phyloP scores from a whole-genome alignment of 2,329 filamentous ascomycete species.

The Aspergillus sclerotialis region DNA sequence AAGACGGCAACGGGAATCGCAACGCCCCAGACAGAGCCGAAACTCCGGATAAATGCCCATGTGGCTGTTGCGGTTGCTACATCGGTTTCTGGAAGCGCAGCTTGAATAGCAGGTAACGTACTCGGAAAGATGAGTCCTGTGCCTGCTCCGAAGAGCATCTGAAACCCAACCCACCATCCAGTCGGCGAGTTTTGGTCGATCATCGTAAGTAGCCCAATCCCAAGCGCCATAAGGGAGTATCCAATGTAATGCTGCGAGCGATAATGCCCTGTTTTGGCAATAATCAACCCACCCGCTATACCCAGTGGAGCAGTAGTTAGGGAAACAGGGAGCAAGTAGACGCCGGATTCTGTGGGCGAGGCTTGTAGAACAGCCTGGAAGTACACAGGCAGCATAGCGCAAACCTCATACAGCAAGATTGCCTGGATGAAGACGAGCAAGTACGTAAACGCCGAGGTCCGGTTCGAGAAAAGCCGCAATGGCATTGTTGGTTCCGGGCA shows the following conservation, averaged over 20 bases:
- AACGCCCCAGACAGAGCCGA: constrained; percentile 26
- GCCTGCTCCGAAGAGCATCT: constrained; percentile 20
- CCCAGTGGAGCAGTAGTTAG: constrained; percentile 18
- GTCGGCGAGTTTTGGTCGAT: constrained; percentile 17
- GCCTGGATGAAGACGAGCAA: constrained; percentile 9
- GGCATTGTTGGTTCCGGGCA: constrained; percentile 34
- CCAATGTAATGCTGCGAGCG: constrained; percentile 20
- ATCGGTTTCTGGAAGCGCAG: constrained; percentile 20
- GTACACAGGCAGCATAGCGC: constrained; percentile 38
- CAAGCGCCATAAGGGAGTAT: constrained; percentile 19
- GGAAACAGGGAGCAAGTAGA: constrained; percentile 23
- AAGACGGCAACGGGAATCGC: constrained; percentile 25
- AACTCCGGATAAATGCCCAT: constrained; percentile 24
- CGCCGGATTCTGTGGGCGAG: constrained; percentile 24
- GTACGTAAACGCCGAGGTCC: constrained; percentile 20
- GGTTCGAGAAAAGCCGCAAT: constrained; percentile 37
- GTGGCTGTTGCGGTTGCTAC: constrained; percentile 18
- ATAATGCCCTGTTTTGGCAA: constrained; percentile 30
- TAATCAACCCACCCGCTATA: constrained; percentile 22
- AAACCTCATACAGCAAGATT: constrained; percentile 9
- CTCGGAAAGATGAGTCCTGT: constrained; percentile 19
- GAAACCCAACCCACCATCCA: constrained; percentile 22
- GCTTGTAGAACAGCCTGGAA: constrained; percentile 37
- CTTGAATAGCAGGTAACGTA: constrained; percentile 22
- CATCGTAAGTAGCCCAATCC: constrained; percentile 20